Evolutionary conservation across 2,329 filamentous ascomycete genomes (phyloP), one percentile per base, ranked within the genome.

Genomic region (Scedosporium minutisporum): DNA sequence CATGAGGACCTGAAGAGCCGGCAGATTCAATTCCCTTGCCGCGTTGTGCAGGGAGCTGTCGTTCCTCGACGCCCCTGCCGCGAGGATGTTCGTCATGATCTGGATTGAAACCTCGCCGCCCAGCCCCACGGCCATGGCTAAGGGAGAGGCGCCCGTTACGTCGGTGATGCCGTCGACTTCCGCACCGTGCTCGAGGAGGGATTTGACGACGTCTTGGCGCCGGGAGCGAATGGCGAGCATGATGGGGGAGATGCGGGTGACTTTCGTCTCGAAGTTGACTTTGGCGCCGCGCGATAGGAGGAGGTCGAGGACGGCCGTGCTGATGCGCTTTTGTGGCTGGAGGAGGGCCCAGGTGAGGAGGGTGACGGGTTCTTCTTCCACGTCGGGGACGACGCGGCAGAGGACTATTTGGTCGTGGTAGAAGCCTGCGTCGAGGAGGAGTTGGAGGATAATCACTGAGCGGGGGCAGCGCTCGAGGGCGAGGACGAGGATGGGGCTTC

Each of bases 11-110:
- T 78, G 76, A 65, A 87, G 81, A 1, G 80, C 81, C 12, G 80
- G 72, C 0, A 86, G 65, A 65, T 87, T 84, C 21, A 89, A 75
- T 57, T 82, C 79, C 12, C 83, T 77, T 0, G 86, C 82, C 3
- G 86, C 84, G 64, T 87, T 86, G 67, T 89, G 87, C 3, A 90
- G 75, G 1, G 85, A 88, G 0, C 86, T 86, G 64, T 90, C 87
- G 63, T 89, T 84, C 51, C 76, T 78, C 1, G 81, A 78, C 1
- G 84, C 82, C 21, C 83, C 81, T 0, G 82, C 80, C 0, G 78
- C 78, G 4, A 87, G 75, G 0, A 88, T 71, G 60, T 77, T 78
- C 1, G 76, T 74, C 80, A 85, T 80, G 71, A 85, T 81, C 9
- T 77, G 74, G 18, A 80, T 80, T 0, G 80, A 78, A 12, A 82